Percentiles rank a stretch among this genome's conserved stretches.
Conservation (phyloP, 441 rosid genomes). For the Pelargonium australe region DNA sequence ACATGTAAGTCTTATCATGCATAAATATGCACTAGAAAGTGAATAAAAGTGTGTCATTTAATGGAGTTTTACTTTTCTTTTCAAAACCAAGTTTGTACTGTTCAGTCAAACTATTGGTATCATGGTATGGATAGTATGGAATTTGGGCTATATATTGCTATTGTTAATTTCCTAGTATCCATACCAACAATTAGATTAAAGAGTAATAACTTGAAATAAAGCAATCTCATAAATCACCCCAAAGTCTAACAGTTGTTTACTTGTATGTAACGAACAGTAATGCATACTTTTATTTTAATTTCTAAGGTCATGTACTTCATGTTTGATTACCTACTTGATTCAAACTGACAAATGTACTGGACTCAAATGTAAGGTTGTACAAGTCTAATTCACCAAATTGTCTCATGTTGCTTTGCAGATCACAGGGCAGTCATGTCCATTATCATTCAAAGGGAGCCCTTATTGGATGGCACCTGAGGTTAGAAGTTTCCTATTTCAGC, state of each 20-base stretch:
- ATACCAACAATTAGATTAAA: too few relatives aligned
- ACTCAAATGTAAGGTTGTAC: neutral
- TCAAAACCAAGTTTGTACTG: too few relatives aligned
- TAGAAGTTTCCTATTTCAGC: slow-evolving; percentile 17
- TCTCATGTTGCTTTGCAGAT: slow-evolving; percentile 46
- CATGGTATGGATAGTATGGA: too few relatives aligned
- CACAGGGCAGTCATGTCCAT: slow-evolving; percentile 82
- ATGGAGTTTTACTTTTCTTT: too few relatives aligned
- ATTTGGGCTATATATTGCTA: too few relatives aligned
- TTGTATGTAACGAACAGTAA: neutral
- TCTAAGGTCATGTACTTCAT: neutral
- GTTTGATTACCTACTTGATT: neutral
- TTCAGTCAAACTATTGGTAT: too few relatives aligned
- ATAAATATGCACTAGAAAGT: neutral
- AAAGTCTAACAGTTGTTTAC: too few relatives aligned
- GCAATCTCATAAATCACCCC: too few relatives aligned
- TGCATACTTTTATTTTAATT: neutral
- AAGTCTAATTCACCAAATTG: slow-evolving; percentile 7
- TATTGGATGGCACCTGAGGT: slow-evolving; percentile 99
- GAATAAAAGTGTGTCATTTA: too few relatives aligned
- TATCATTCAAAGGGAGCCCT: slow-evolving; percentile 96
- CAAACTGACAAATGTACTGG: neutral
- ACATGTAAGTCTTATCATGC: slow-evolving; percentile 53
- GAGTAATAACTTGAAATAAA: too few relatives aligned
- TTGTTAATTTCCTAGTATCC: too few relatives aligned